Base-by-base conservation (phyloP, 2,329 filamentous ascomycete species). In the Fusarium protoensiforme region DNA sequence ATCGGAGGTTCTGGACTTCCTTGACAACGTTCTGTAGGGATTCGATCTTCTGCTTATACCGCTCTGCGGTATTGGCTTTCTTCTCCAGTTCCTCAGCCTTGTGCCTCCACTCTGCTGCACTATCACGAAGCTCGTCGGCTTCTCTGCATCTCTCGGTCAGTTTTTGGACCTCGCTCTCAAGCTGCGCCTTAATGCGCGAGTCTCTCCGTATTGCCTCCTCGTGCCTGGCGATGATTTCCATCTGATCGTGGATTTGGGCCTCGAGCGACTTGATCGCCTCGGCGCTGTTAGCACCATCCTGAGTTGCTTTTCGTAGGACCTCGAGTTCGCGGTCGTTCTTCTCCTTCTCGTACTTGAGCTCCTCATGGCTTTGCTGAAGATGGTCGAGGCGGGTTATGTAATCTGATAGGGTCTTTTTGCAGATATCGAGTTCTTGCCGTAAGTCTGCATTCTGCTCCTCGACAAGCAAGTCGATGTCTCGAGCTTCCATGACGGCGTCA, bases 181-280 rank as follows among this genome's bases (percentile, higher is more conserved):
- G 82, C 74, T 93, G 89, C 22, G 88, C 87, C 62, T 78, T 80
- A 11, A 74, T 72, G 64, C 78, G 79, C 51, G 81, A 78, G 64
- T 82, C 78, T 27, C 75, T 79, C 13, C 82, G 80, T 57, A 84
- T 83, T n/a, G 69, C 74, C 79, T 95, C 93, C 74, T 94, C 89
- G 27, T 86, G 88, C 36, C 79, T 78, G 41, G 91, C 90, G 77
- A 95, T 95, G 58, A 94, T 85, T 66, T 92, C 87, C 79, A 94
- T 91, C 76, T 93, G 91, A 75, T 94, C 90, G 43, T 88, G 88
- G 27, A 92, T 84, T 73, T 88, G 87, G 48, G 84, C 83, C 74
- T 91, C 85, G 74, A 92, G 83, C 68, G 86, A 81, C 81, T 85
- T 84, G 71, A 90, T 86, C 58, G 87, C 83, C 63, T 87, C 85